Base-by-base conservation (phyloP, 1,139 yeast species). In the Saccharomycopsis hybrid region DNA sequence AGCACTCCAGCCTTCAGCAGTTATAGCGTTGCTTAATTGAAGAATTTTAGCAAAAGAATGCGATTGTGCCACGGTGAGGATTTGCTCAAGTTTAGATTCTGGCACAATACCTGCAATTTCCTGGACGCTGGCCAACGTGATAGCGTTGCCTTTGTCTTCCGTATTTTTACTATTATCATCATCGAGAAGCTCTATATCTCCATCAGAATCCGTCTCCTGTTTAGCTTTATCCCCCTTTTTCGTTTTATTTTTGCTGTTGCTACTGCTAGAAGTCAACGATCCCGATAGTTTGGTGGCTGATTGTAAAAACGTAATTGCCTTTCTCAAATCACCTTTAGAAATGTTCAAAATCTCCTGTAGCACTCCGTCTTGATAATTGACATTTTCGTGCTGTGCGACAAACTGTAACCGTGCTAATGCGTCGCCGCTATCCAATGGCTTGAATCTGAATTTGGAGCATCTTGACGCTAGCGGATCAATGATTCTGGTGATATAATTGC, bases 401-500 rank as follows among this genome's bases (percentile, higher is more conserved):
- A 71, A 77, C 55, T 73, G 65, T 52, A 92, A 69, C 58, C 98
- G 73, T 8, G 65, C 69, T 52, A 87, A 65, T 0, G 97, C 94
- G 60, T 85, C 80, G 2, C 69, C 71, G 56, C 80, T 76, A 59
- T 85, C 90, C 55, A 92, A 73, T 47, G 85, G 79, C 59, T 82
- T 82, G 71, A 94, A 92, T 58, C 98, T 73, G 66, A 92, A 94
- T 64, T 92, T 92, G 45, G 97, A 87, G 67, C 98, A 92, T 62
- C 99, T 77, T 47, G 96, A 88, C 3, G 97, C 97, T 56, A 92
- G 70, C 1, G 99, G 98, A 60, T 90, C 97, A 55, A 94, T 94
- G 59, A 92, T 92, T 54, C 97, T 74, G 2, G 98, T 94, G 56
- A 94, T 94, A 66, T 92, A 92, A 63, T 92, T 92, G 72, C 98